Conservation (phyloP, 2,329 filamentous ascomycete species). For the Magnaporthales sp. region DNA sequence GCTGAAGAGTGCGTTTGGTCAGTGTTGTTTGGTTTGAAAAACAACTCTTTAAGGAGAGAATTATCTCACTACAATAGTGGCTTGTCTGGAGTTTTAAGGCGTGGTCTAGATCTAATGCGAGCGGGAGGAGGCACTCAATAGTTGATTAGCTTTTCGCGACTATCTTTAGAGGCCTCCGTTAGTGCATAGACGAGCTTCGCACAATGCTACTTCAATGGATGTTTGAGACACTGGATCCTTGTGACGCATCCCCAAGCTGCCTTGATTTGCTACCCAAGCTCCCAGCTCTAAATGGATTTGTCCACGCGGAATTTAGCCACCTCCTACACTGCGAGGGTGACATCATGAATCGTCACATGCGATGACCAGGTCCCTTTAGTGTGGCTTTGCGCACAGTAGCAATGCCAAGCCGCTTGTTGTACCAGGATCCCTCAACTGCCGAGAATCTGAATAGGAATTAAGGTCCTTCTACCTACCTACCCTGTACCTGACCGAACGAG, state of each 20-base stretch:
- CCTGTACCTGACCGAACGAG: too few relatives aligned
- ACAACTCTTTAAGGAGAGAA: neutral
- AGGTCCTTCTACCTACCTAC: neutral
- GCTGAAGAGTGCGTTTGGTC: neutral
- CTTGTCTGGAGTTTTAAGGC: neutral
- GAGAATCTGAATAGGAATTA: neutral
- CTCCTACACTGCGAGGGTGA: neutral
- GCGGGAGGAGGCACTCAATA: neutral
- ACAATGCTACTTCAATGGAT: neutral
- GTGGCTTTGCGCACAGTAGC: neutral
- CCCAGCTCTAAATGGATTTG: neutral
- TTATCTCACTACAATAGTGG: neutral
- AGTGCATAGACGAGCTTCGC: neutral
- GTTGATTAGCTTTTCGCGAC: neutral
- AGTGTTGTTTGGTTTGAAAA: neutral
- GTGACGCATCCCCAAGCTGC: neutral
- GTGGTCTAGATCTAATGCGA: neutral
- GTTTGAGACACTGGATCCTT: neutral
- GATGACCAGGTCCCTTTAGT: neutral
- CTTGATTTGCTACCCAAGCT: neutral
- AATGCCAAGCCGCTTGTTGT: neutral
- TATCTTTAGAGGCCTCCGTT: neutral
- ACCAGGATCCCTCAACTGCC: neutral
- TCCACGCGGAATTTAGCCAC: neutral
- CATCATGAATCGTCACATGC: slow-evolving; percentile 4